Base-by-base conservation (phyloP, 2,329 filamentous ascomycete species). In the Xylaria arbuscula region DNA sequence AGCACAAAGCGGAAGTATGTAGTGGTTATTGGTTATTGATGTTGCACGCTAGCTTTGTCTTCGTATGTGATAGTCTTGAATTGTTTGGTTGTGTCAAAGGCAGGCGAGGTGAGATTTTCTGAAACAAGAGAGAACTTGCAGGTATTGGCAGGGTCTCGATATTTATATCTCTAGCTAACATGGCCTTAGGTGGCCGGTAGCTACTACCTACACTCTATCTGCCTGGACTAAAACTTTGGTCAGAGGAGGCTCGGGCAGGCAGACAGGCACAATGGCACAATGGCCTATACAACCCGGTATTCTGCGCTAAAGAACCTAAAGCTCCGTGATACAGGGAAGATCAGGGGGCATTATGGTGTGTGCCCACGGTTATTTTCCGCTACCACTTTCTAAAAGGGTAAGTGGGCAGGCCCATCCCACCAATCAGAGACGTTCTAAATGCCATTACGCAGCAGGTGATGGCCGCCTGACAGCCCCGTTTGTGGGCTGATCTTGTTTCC, bases 401-500 rank as follows among this genome's bases (percentile, higher is more conserved):
- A 36, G 11, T 13, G n/a, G 40, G 36, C 50, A 57, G 56, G 64
- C 60, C 42, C 22, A 3, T 58, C 13, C 42, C 24, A 50, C 68
- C 68, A 70, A 67, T 62, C 32, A 70, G 22, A 13, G 22, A 0
- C 22, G 0, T 0, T 13, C 0, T 2, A 70, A 65, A 42, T 59
- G 10, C 42, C 28, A 70, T 70, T 70, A 70, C 68, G 57, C 61
- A 61, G 60, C 67, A 60, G 50, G 38, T 34, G 15, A 11, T 51
- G 28, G 34, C 57, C 64, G 64, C 50, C 60, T 70, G 64, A 70
- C 67, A 61, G 55, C 50, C 36, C 64, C 59, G 61, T 47, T 69
- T 67, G 60, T 70, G 68, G 68, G 56, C 68, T 70, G 68, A 70
- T 67, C 56, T 36, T 24, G 42, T n/a, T 53, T n/a, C 42, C 68